Base-by-base conservation (phyloP, 768 basidiomycete genomes). In the Pilatotrama ljubarskyi region DNA sequence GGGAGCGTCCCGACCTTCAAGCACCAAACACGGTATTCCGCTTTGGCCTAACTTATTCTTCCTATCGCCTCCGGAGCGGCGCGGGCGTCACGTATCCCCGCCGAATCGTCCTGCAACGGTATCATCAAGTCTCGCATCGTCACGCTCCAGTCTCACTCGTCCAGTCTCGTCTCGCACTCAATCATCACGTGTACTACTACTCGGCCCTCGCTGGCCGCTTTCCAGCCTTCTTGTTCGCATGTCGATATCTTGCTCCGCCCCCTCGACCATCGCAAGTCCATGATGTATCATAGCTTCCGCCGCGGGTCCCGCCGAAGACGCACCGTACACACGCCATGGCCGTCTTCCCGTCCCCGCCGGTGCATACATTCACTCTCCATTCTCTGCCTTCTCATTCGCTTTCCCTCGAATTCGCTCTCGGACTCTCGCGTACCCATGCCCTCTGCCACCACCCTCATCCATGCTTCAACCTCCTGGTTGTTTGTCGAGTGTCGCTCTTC, bases 31-130 rank as follows among this genome's bases (percentile, higher is more conserved):
- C 29, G 29, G 29, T 32, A 32, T 40, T 32, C 40, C 22, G 2
- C 36, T 55, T 37, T 26, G 20, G n/a, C 36, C 44, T 55, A 55
- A 55, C 43, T 55, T 55, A 55, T 55, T 18, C 9, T 44, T 47
- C 54, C 22, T 46, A 11, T 44, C 42, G 15, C 29, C 29, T 32
- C 29, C 29, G 29, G 29, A 32, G 29, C 29, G 29, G 29, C 5
- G 29, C 29, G 29, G 29, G 29, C 29, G 10, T 32, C 29, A 32
- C 29, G 29, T 32, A 32, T 40, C 38, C 38, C n/a, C 38, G 14
- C 25, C 44, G 20, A 46, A 5, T 46, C 22, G 20, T 14, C 24
- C 44, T 17, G 20, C 35, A 18, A 29, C n/a, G n/a, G n/a, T n/a
- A n/a, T n/a, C n/a, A n/a, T 9, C 1, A 29, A 11, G 4, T 6